A percentile compares a stretch with the other conserved stretches of the same genome.
phyloP scores from a whole-genome alignment of 768 basidiomycete genomes.

The Pisolithus microcarpus region DNA sequence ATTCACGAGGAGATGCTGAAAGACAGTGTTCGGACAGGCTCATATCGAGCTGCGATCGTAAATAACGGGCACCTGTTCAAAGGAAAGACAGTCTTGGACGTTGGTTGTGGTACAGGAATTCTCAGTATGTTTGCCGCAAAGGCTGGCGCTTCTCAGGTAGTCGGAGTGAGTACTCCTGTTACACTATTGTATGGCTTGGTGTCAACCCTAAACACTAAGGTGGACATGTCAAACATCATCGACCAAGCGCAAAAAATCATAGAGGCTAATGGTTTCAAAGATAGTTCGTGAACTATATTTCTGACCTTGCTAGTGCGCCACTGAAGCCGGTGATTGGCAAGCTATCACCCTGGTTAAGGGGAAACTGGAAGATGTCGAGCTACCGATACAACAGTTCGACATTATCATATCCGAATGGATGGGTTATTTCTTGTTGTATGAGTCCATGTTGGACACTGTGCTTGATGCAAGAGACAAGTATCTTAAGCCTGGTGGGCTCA shows the following conservation, averaged over 20 bases:
- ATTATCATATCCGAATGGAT: constrained; percentile 99
- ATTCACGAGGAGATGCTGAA: constrained; percentile 99
- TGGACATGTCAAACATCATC: constrained; percentile 99
- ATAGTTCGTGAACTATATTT: constrained; percentile 53
- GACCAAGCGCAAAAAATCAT: constrained; percentile 98
- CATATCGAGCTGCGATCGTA: constrained; percentile 91
- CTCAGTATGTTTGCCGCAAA: constrained; percentile 97
- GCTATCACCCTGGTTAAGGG: constrained; percentile 95
- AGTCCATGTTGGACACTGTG: constrained; percentile 99
- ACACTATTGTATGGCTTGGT: constrained; percentile 2
- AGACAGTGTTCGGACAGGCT: constrained; percentile 89
- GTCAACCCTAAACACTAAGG: constrained; percentile 38
- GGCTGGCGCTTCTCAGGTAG: constrained; percentile 89
- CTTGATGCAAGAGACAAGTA: constrained; percentile 95
- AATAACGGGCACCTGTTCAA: constrained; percentile 95
- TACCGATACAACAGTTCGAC: constrained; percentile 89
- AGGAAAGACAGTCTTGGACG: constrained; percentile 94
- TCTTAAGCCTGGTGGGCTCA: constrained; percentile 81
- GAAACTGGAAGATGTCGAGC: constrained; percentile 87
- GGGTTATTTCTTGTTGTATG: constrained; percentile 99
- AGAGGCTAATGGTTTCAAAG: constrained; percentile 91
- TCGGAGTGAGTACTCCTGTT: constrained; percentile 58
- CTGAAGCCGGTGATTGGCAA: constrained; percentile 24
- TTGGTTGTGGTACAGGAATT: constrained; percentile 98
- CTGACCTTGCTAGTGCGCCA: not conserved